Evolutionary conservation across 1,284 basidiomycete species (phyloP), one percentile per base, ranked within the genome.

Genomic region (Microbotryum lychnidis-dioicae): DNA sequence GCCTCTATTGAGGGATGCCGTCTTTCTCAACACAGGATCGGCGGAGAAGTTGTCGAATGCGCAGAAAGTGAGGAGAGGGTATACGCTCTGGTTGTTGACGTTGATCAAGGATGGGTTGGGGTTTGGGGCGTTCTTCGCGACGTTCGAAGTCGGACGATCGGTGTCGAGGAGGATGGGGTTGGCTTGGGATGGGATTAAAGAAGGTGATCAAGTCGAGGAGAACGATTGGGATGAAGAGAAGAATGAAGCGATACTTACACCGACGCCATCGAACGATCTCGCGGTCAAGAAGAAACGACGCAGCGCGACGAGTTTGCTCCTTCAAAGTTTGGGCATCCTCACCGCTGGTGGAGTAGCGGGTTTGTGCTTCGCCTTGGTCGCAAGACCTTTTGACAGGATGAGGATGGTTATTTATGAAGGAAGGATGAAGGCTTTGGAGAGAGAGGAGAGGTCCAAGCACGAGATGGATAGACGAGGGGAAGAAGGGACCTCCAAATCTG

Each of bases 141-240:
- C 74, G 50, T 77, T 77, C 60, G 76, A 77, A 53, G 58, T 72
- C 27, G 74, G 74, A 4, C 66, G 76, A 16, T 65, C 73, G 20
- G 54, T 63, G 18, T 74, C 75, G 2, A 70, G 72, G 33, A 54
- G 63, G 29, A 69, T 70, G 1, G 75, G 74, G 2, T 69, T 71
- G 14, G 58, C 65, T 12, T 67, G 73, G 46, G 75, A 76, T 57
- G 67, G 69, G 8, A 58, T 70, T 14, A n/a, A 21, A 48, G 48
- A n/a, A 29, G 27, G 50, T 25, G 42, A 44, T 52, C 55, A 20
- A 25, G 20, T 20, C 49, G 54, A 56, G 25, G 29, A 45, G 14
- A 56, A 53, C 29, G 59, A 63, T 16, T 49, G 53, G 20, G 56
- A 66, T 33, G 52, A 60, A 42, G 37, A 42, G 3, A 42, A 10